Percentiles rank a stretch among this genome's conserved stretches.
These are phyloP conservation scores for Eurotiales sp. DNA, from an alignment of 2,329 filamentous ascomycete genomes.

Conservation along the genomic window DNA sequence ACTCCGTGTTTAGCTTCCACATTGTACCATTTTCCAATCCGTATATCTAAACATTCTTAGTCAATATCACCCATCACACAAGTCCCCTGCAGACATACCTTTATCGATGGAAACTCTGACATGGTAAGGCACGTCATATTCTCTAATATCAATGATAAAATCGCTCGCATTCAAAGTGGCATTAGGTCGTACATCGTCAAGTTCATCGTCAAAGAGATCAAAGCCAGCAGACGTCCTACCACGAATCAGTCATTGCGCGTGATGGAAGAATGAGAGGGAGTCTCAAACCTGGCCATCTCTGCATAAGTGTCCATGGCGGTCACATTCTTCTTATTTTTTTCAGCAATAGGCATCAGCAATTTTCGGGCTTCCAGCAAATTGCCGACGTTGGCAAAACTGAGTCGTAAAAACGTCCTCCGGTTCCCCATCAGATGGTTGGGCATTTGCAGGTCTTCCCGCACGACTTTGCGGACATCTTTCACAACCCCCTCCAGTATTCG, in stretches of 20 bases:
- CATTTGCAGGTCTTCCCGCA: constrained; percentile 92
- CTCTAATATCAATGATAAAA: constrained; percentile 96
- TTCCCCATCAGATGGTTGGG: constrained; percentile 95
- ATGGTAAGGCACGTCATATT: constrained; percentile 99
- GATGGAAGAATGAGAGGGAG: neutral
- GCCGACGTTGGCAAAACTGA: constrained; percentile 81
- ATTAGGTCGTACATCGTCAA: constrained; percentile 76
- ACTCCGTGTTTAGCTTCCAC: constrained; percentile 91
- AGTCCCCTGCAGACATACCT: constrained; percentile 47
- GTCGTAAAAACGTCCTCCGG: constrained; percentile 78
- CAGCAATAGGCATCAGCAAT: constrained; percentile 82
- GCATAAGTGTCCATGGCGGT: constrained; percentile 98
- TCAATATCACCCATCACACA: neutral
- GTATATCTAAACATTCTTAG: constrained; percentile 64
- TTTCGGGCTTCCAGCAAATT: constrained; percentile 82
- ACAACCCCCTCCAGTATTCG: constrained; percentile 77
- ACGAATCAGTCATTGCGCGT: constrained; percentile 15
- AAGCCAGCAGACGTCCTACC: constrained; percentile 72
- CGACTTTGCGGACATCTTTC: constrained; percentile 70
- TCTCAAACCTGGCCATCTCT: constrained; percentile 74
- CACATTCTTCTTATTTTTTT: constrained; percentile 95
- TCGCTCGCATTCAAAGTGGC: constrained; percentile 86
- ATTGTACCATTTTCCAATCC: constrained; percentile 95
- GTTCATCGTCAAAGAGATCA: constrained; percentile 91
- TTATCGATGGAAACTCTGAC: constrained; percentile 97